A percentile compares a stretch with the other conserved stretches of the same genome.
Conservation (phyloP, 495 filamentous ascomycete genomes). For the Darksidea phi region DNA sequence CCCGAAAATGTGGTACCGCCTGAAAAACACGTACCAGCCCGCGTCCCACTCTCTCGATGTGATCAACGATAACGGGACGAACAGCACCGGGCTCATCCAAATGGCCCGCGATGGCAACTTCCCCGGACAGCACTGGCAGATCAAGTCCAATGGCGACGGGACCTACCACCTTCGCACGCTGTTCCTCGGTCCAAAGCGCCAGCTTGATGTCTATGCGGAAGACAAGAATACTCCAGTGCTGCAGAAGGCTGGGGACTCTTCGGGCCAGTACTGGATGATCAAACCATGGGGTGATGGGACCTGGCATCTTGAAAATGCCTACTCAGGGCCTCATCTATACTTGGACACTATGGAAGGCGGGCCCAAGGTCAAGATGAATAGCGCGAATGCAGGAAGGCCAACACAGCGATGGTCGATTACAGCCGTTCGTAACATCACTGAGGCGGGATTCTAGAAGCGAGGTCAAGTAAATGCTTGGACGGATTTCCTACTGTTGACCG, state of each 20-base stretch:
- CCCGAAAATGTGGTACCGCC: conserved; percentile 19
- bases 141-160: conserved; percentile 7
- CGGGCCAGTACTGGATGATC: conserved; percentile 27
- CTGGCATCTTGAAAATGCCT: conserved; percentile 25
- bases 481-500: no score
- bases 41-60: conserved; percentile 17
- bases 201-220: conserved; percentile 18
- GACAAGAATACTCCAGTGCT: conserved; percentile 18
- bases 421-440: conserved; percentile 14
- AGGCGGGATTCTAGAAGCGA: conserved; percentile 3
- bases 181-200: conserved; percentile 15
- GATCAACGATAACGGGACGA: conserved; percentile 19
- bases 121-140: conserved; percentile 27
- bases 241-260: background rate
- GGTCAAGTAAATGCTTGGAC: background rate
- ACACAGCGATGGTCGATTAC: conserved; percentile 26
- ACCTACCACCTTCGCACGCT: conserved; percentile 16
- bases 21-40: conserved; percentile 20
- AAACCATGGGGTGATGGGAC: conserved; percentile 28
- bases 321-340: conserved; percentile 15
- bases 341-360: conserved; percentile 28
- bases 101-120: conserved; percentile 27
- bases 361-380: conserved; percentile 19
- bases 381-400: conserved; percentile 20
- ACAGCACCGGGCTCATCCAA: conserved; percentile 6